Evolutionary conservation across 2,329 filamentous ascomycete genomes (phyloP).

Genomic region (Torrubiella hemipterigena): DNA sequence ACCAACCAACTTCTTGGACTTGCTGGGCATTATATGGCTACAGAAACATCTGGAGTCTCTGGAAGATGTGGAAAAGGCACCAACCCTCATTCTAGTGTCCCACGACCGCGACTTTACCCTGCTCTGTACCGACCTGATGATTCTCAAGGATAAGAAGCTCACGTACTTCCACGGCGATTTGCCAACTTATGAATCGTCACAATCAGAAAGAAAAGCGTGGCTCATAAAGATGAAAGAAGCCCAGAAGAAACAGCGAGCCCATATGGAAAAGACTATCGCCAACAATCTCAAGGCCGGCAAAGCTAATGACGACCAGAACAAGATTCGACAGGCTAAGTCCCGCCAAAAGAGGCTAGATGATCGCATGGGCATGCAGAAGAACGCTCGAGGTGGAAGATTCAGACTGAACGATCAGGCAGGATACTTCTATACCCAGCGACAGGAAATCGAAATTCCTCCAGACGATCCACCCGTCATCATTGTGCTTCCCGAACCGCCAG

Average conservation of each 20-base stretch:
- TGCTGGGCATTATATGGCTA: conserved; percentile 76
- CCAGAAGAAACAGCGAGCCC: conserved; percentile 67
- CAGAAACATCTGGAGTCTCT: conserved; percentile 56
- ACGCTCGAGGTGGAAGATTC: conserved; percentile 59
- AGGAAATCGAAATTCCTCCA: conserved; percentile 58
- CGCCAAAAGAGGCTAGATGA: conserved; percentile 78
- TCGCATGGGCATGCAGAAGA: conserved; percentile 65
- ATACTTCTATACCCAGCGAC: conserved; percentile 44
- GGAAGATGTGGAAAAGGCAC: conserved; percentile 36
- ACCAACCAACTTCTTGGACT: conserved; percentile 76
- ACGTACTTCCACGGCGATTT: conserved; percentile 67
- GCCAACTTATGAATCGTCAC: conserved; percentile 56
- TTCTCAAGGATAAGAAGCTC: conserved; percentile 60
- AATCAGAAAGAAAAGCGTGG: conserved; percentile 54
- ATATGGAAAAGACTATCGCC: conserved; percentile 67
- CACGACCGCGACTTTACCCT: conserved; percentile 77
- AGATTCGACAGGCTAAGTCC: conserved; percentile 73
- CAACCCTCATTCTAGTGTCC: conserved; percentile 67
- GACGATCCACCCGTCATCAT: conserved; percentile 48
- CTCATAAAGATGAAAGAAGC: conserved; percentile 69
- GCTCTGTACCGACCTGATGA: conserved; percentile 63
- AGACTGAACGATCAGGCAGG: conserved; percentile 68
- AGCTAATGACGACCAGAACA: conserved; percentile 71
- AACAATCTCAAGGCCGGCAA: conserved; percentile 65
- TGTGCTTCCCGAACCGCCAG: conserved; percentile 48